Evolutionary conservation across 371 early-diverging fungal species (phyloP).

Genomic region (Polyrhizophydium stewartii): DNA sequence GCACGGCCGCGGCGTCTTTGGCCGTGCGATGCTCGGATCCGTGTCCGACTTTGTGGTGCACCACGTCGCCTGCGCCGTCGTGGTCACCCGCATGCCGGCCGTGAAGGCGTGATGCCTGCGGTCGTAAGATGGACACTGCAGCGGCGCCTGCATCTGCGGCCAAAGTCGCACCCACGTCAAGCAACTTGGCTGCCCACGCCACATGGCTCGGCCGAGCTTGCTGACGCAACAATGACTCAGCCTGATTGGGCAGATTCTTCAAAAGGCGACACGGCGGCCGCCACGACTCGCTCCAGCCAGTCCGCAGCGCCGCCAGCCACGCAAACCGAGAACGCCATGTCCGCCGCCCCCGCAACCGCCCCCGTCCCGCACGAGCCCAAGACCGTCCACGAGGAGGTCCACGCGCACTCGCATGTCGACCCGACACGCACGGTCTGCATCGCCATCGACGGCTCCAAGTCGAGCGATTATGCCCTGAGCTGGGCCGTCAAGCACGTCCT

Average conservation of each 20-base stretch:
- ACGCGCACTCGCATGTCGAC: background rate
- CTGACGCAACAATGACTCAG: no score
- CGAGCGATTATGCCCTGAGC: conserved; percentile 27
- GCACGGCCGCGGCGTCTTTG: conserved; percentile 19
- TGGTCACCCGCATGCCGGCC: background rate
- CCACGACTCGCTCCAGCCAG: no score
- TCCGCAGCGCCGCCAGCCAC: no score
- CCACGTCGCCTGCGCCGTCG: conserved; percentile 19
- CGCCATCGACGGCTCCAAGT: conserved; percentile 14
- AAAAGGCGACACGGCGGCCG: no score
- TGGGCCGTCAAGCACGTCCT: conserved; percentile 43
- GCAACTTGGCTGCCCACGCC: no score
- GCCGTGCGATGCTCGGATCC: conserved; percentile 21
- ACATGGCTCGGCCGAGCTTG: no score
- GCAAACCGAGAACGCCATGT: no score
- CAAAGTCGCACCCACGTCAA: no score
- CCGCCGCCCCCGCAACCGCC: background rate
- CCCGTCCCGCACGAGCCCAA: background rate
- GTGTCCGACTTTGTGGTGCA: conserved; percentile 24
- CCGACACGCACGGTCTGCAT: conserved; percentile 11
- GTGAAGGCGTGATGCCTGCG: no score
- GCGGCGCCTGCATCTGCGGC: no score
- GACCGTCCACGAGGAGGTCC: conserved; percentile 14
- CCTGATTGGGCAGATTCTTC: no score
- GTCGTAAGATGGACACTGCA: no score